Evolutionary conservation across 345 rosid genomes (phyloP), one percentile per base, ranked within the genome.

Genomic region (Pistacia integerrima): DNA sequence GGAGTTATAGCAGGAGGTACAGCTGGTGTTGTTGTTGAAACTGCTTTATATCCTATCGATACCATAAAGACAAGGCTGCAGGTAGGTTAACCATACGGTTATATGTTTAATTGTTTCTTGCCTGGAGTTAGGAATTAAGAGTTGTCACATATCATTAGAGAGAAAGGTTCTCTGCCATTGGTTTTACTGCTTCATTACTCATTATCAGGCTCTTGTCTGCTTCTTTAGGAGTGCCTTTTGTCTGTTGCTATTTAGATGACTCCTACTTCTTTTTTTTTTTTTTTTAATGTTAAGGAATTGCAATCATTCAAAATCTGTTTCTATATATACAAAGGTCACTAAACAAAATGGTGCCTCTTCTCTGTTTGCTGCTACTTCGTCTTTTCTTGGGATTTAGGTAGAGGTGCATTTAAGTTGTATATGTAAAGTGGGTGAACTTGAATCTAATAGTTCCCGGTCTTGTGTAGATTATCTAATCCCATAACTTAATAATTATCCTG

Each of bases 1-100:
- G 98, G 98, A 14, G 84, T 86, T 76, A 79, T 94, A 77, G 98
- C 98, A 36, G 99, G 99, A 81, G 98, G 99, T 73, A 83, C 95
- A 33, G 96, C 98, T 82, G 99, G 98, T 70, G 97, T 90, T 82
- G 98, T 93, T 56, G 99, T 93, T 77, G 99, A 94, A 80, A 90
- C 97, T 28, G 95, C 96, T 71, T 85, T 94, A 58, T 94, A 94
- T 78, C 99, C 98, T 20, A 88, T 94, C 73, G 99, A 93, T 80
- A 94, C 99, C 0, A 90, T 94, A 78, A 94, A 93, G 89, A 94
- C 99, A 18, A 80, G 99, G 80, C 88, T 94, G 77, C 99, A 94
- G 96, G 99, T 86, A 84, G 79, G 91, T 90, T 85, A 76, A 62
- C n/a, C 16, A 28, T 76, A 74, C 14, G 48, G 56, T 64, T 49